phyloP scores from a whole-genome alignment of 805 yeast species.

The Saccharomycopsis selenospora region DNA sequence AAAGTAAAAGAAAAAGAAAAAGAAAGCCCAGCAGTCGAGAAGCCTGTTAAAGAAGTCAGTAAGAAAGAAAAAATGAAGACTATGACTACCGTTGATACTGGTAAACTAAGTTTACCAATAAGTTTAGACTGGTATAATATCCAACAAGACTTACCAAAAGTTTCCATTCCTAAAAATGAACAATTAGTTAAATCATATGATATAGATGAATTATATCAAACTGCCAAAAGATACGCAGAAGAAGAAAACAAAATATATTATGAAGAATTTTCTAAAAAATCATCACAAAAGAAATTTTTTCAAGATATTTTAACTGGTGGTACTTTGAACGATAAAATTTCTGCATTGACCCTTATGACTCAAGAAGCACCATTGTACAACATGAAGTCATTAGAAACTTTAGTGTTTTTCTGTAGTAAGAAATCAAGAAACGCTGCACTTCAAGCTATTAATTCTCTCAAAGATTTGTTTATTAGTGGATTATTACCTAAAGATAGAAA shows the following conservation, averaged over 20 bases:
- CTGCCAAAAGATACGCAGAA: conserved; percentile 60
- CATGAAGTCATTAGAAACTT: conserved; percentile 70
- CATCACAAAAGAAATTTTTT: conserved; percentile 81
- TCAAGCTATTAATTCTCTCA: conserved; percentile 82
- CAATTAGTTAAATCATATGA: conserved; percentile 38
- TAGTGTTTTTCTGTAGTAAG: conserved; percentile 74
- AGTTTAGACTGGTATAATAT: conserved; percentile 72
- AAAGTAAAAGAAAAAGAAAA: conserved; percentile 26
- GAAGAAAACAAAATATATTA: conserved; percentile 64
- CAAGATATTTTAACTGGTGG: conserved; percentile 84
- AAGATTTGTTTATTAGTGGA: conserved; percentile 80
- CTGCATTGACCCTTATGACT: conserved; percentile 84
- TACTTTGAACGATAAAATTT: conserved; percentile 90
- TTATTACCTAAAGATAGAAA: conserved; percentile 79
- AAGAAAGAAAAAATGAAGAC: conserved; percentile 27
- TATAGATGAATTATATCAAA: conserved; percentile 51
- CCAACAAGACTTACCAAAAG: conserved; percentile 32
- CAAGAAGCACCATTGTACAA: conserved; percentile 96
- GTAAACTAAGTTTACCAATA: conserved; percentile 51
- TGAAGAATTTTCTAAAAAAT: conserved; percentile 65
- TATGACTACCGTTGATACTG: conserved; percentile 46
- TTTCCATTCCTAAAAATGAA: conserved; percentile 24
- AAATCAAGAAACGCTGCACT: conserved; percentile 90
- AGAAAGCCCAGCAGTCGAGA: conserved; percentile 22
- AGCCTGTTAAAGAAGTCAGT: conserved; percentile 21